Base-by-base conservation (phyloP, 176 grass and related monocot species). In the Rhynchospora tenuis region DNA sequence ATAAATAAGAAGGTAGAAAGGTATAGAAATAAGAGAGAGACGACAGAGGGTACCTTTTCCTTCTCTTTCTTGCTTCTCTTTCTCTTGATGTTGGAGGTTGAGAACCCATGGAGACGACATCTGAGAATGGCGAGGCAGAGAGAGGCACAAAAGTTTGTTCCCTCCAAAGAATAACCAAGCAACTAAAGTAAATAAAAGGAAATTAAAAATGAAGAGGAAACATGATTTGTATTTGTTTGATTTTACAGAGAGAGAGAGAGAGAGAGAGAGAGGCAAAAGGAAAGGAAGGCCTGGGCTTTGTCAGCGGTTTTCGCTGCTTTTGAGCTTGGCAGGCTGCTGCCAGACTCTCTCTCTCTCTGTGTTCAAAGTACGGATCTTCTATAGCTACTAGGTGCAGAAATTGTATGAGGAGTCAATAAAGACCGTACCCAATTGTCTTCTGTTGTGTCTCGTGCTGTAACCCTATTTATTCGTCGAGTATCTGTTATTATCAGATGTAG, bases 241-340 rank as follows among this genome's bases (percentile, higher is more conserved):
- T 60, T 84, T 57, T 64, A 78, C 24, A 63, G 22, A 56, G 62
- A 54, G 42, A 84, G 47, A 84, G 81, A 73, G 64, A 73, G 81
- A 83, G 64, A 58, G 27, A 73, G 48, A 84, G 52, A 75, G 83
- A 63, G 83, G 68, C 56, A 76, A 62, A 54, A 75, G 28, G 54
- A 43, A 84, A 38, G 29, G 45, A 73, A 46, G 38, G 48, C 43
- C 64, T 55, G 68, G 83, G 83, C 46, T 45, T 27, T 85, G 83
- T 85, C 83, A 85, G 83, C 83, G 68, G 83, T 59, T 73, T 76
- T 85, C 26, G 70, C 55, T 78, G 83, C 83, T 78, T 85, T 85
- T 85, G 83, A 85, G 83, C 60, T 50, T 59, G 76, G 52, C 76
- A 79, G 76, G 51, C 73, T 77, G 47, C 73, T 38, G 6, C 63